phyloP scores from a whole-genome alignment of 1,139 yeast species.

The Debaryomyces fabryi region DNA sequence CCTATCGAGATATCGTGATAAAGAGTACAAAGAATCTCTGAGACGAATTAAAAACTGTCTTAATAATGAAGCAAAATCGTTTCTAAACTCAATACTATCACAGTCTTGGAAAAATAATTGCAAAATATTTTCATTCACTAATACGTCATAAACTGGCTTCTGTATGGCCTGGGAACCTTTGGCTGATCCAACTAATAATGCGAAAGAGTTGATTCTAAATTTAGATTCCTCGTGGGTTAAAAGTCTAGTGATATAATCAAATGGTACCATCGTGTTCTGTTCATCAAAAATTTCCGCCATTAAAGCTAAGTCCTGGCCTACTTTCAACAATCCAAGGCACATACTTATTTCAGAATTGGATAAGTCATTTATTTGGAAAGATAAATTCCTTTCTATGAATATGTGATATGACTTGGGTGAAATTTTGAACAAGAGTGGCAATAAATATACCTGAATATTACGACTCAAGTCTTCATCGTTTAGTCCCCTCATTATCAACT shows the following conservation, averaged over 20 bases:
- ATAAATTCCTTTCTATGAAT: conserved; percentile 30
- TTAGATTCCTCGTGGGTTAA: conserved; percentile 47
- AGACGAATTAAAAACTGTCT: conserved; percentile 64
- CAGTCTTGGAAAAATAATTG: conserved; percentile 58
- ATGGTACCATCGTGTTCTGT: conserved; percentile 1
- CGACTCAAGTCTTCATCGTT: conserved; percentile 34
- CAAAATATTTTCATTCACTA: conserved; percentile 39
- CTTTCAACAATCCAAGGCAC: conserved; percentile 58
- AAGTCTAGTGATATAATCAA: conserved; percentile 30
- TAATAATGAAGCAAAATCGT: conserved; percentile 60
- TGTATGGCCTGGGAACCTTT: conserved; percentile 64
- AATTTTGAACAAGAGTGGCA: conserved; percentile 62
- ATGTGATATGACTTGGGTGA: conserved; percentile 33
- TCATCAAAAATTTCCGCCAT: conserved; percentile 4
- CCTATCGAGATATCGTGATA: conserved; percentile 50
- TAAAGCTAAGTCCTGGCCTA: conserved; percentile 62
- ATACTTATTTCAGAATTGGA: conserved; percentile 37
- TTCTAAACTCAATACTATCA: conserved; percentile 66
- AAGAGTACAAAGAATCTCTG: conserved; percentile 65
- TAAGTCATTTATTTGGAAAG: conserved; percentile 26
- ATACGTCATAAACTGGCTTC: conserved; percentile 40
- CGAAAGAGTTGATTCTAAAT: conserved; percentile 59
- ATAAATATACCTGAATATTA: conserved; percentile 58
- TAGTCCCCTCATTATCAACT: conserved; percentile 38
- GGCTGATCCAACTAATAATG: conserved; percentile 61